Evolutionary conservation across 2,329 filamentous ascomycete genomes (phyloP).

Genomic region (Clathrospora elynae): DNA sequence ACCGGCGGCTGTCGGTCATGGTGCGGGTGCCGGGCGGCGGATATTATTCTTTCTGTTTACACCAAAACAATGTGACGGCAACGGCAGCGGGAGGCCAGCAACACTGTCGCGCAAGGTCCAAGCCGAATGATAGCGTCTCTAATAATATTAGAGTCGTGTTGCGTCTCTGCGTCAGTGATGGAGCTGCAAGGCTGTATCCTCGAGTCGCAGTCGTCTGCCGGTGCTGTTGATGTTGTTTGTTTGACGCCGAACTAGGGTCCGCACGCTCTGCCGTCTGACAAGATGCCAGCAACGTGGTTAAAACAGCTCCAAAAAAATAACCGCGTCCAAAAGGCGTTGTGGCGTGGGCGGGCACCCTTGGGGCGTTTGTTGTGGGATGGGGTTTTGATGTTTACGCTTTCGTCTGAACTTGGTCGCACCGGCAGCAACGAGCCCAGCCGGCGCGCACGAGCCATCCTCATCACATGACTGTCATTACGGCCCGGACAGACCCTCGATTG

Average conservation of each 20-base stretch:
- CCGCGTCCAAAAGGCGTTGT: slow-evolving; percentile 24
- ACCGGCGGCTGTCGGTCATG: slow-evolving; percentile 50
- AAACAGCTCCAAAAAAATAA: slow-evolving; percentile 23
- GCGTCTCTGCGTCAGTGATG: slow-evolving; percentile 1
- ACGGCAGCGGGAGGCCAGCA: slow-evolving; percentile 13
- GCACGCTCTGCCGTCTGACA: slow-evolving; percentile 14
- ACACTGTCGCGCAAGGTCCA: slow-evolving; percentile 1
- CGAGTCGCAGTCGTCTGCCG: slow-evolving; percentile 5
- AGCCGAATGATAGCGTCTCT: not conserved
- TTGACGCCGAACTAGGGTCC: slow-evolving; percentile 17
- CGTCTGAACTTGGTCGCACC: slow-evolving; percentile 23
- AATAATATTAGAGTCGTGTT: not conserved
- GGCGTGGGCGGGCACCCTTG: slow-evolving; percentile 24
- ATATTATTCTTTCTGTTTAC: slow-evolving; percentile 39
- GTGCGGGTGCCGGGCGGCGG: slow-evolving; percentile 25
- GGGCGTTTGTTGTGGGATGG: slow-evolving; percentile 33
- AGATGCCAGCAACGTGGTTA: slow-evolving; percentile 15
- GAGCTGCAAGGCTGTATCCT: slow-evolving; percentile 4
- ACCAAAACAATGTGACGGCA: slow-evolving; percentile 40
- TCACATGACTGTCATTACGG: slow-evolving; percentile 22
- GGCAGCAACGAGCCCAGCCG: slow-evolving; percentile 27
- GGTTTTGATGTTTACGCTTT: slow-evolving; percentile 30
- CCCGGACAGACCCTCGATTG: too few species aligned
- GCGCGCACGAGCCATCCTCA: slow-evolving; percentile 10
- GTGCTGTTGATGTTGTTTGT: slow-evolving; percentile 23